Base-by-base conservation (phyloP, 1,284 basidiomycete genomes). In the Moniliella sp. region DNA sequence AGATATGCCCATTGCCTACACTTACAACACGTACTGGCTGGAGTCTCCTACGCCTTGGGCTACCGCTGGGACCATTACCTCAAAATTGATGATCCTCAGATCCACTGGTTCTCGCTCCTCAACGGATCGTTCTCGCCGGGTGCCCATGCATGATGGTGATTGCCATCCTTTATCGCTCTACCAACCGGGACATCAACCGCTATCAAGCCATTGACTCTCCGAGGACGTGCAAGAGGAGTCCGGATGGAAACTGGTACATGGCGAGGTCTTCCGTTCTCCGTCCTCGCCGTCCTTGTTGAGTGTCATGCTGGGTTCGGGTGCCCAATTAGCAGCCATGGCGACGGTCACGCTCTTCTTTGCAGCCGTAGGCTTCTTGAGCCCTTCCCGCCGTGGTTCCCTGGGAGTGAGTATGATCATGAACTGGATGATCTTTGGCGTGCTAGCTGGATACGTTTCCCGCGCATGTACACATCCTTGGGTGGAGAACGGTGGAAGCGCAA, bases 171-270 rank as follows among this genome's bases (percentile, higher is more conserved):
- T 64, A 77, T 39, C 73, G 83, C 33, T 83, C 75, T 21, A 77
- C 94, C 27, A 73, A 76, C 23, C 75, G 80, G 55, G 88, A 97
- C 65, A 88, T 94, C 41, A 74, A 74, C 33, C 73, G 84, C n/a
- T 97, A 94, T 65, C 91, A 94, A 53, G 78, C 81, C 5, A 79
- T 88, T 44, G 86, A 93, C 61, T 65, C 88, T 78, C 75, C 46
- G 86, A 94, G 61, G 84, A 93, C 48, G 79, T 93, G 0, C 84
- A 91, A 64, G 84, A 93, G 63, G 88, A 97, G 52, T 93, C 78
- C 69, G 88, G 88, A 3, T 97, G 88, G 88, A 94, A 94, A 55
- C 70, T 88, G 12, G 73, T 94, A 7, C 84, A 93, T 49, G 84
- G 82, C 17, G 88, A 97, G 62, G 81, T 97, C 10, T 94, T 93